phyloP scores from a whole-genome alignment of 345 rosid species.

The Hypericum androsaemum region DNA sequence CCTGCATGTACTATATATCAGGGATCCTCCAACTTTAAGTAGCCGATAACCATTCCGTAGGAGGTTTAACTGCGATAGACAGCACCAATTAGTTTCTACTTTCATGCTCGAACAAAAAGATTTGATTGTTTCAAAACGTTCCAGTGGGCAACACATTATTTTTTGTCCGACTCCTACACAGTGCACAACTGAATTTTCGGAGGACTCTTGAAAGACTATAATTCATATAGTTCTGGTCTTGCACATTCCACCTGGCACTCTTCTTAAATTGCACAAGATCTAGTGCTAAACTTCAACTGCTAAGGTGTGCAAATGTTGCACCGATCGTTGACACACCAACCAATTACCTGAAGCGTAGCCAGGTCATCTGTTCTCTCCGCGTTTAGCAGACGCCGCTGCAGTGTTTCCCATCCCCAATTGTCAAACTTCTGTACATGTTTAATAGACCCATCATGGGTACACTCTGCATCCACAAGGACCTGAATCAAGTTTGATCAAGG shows the following conservation, averaged over 20 bases:
- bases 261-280: too few species aligned
- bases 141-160: too few species aligned
- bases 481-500: conserved; percentile 23
- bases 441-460: conserved; percentile 95
- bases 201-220: too few species aligned
- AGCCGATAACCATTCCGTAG: conserved; percentile 72
- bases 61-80: conserved; percentile 55
- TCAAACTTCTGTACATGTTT: conserved; percentile 87
- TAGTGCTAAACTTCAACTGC: not conserved
- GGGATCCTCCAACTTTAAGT: conserved; percentile 69
- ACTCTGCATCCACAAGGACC: conserved; percentile 98
- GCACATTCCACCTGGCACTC: too few species aligned
- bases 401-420: conserved; percentile 90
- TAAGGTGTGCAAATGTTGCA: not conserved
- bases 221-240: too few species aligned
- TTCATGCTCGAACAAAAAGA: too few species aligned
- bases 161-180: too few species aligned
- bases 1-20: conserved; percentile 98
- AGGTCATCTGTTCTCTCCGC: conserved; percentile 74
- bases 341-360: conserved; percentile 62
- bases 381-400: conserved; percentile 72
- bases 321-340: not conserved
- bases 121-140: too few species aligned
- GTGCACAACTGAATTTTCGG: too few species aligned
- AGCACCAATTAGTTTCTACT: not conserved